Evolutionary conservation across 768 basidiomycete genomes (phyloP), one percentile per base, ranked within the genome.

Genomic region (Mycena venus): DNA sequence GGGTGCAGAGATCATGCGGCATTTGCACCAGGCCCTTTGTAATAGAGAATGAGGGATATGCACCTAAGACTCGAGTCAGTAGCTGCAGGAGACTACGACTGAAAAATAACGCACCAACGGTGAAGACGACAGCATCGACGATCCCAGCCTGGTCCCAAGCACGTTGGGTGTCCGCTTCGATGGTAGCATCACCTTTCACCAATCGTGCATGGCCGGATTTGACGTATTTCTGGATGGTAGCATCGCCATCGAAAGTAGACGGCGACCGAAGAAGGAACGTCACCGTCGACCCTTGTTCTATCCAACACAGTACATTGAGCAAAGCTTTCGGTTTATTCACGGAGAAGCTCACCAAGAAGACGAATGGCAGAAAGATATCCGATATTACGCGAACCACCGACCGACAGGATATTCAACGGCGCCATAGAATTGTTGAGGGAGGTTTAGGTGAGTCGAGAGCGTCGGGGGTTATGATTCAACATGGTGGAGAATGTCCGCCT

Each of bases 201-300:
- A 94, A 81, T 14, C 81, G 85, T 2, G 90, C 93, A 64, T 86
- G 86, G 6, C 91, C 91, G 0, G 84, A 77, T 58, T 84, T 79
- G 59, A 94, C 77, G 78, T 89, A 88, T 12, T 74, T 71, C 75
- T 93, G 89, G n/a, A 94, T 88, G 2, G 74, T 76, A 27, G 84
- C 82, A 75, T 94, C 90, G 9, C 82, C 74, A 53, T 92, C 91
- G 74, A 94, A 93, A 5, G 86, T 84, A 11, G 82, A 73, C 0
- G 87, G 82, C 21, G 83, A 86, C 34, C 93, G 89, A 40, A 94
- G 85, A 15, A 94, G 85, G 76, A 92, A 93, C 0, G 92, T 92
- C 0, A 94, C 90, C 2, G 86, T 90, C 4, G 89, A 85, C 44
- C 93, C 92, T 62, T 86, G 81, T 7, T 84, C 93, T 94, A 76